Evolutionary conservation across 331 rosid species (phyloP), one percentile per base, ranked within the genome.

Genomic region (Malus hybrid): DNA sequence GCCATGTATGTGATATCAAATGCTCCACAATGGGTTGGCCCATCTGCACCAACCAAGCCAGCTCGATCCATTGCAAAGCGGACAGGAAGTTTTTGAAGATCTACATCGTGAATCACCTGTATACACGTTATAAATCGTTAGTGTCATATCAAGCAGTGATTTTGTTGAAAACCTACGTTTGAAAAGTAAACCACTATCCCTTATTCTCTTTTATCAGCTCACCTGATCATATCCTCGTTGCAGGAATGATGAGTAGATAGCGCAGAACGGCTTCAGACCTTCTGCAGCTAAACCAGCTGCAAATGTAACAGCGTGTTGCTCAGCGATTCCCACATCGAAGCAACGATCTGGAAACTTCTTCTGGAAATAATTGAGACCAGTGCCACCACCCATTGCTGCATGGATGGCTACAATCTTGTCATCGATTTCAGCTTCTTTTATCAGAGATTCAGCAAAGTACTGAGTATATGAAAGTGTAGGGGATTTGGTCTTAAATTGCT

Each of bases 181-280:
- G 16, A 16, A 68, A 74, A 42, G 53, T 44, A 58, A 66, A 32
- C 52, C 48, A 63, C 26, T 28, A 70, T 75, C 62, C 14, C 46
- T 10, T 30, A 34, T 22, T 57, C 56, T 39, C 55, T 71, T 44
- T 6, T 53, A 39, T 75, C 42, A 52, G 58, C 86, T 77, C 64
- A 90, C 98, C 90, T 93, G 98, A 82, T 93, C 98, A 36, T 88
- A 93, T 34, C 97, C 98, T 6, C 98, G 87, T 77, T 93, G 98
- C 70, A 93, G 87, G 83, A 91, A 93, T 18, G 97, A 85, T 36
- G 96, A 89, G 81, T 88, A 87, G 75, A 93, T 91, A 55, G 92
- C 86, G 71, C 97, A 89, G 75, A 93, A 93, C 71, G 98, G 98
- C 75, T 93, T 93, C 80, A 93, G 85, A 52, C 98, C 98, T 76